Conservation (phyloP, 805 yeast genomes). For the Candida yuanshanica region DNA sequence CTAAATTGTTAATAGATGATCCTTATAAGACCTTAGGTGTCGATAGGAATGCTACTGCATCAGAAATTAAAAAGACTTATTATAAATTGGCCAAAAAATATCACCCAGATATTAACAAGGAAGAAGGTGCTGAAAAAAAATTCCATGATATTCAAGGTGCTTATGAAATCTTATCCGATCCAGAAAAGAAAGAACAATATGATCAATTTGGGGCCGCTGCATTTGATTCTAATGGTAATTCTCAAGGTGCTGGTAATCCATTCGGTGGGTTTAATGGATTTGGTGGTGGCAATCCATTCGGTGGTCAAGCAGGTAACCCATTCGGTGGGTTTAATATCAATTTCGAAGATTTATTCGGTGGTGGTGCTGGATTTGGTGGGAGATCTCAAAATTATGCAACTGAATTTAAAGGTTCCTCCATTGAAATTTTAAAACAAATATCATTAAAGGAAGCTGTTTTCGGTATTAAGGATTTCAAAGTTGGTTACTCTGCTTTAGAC, state of each 20-base stretch:
- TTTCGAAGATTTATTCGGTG: constrained; percentile 61
- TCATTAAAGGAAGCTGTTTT: constrained; percentile 83
- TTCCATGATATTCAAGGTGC: constrained; percentile 94
- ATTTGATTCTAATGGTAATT: constrained; percentile 56
- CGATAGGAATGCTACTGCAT: constrained; percentile 56
- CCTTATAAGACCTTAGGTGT: constrained; percentile 88
- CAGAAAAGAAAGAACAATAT: constrained; percentile 77
- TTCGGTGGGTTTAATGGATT: constrained; percentile 42
- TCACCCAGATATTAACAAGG: constrained; percentile 97
- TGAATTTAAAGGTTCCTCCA: constrained; percentile 83
- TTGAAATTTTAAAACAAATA: constrained; percentile 71
- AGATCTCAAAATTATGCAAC: constrained; percentile 46
- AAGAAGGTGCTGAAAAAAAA: constrained; percentile 75
- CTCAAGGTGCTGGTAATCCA: constrained; percentile 36
- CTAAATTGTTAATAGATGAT: constrained; percentile 37
- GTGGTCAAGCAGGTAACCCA: constrained; percentile 38
- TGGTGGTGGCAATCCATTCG: constrained; percentile 47
- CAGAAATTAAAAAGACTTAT: constrained; percentile 93
- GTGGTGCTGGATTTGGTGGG: constrained; percentile 43
- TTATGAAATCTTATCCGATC: constrained; percentile 84
- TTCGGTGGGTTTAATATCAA: constrained; percentile 32
- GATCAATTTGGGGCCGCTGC: constrained; percentile 91
- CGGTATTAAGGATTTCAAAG: constrained; percentile 59
- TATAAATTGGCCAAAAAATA: constrained; percentile 87
- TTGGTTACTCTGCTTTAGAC: constrained; percentile 69